A percentile compares a stretch with the other conserved stretches of the same genome.
phyloP scores from a whole-genome alignment of 2,329 filamentous ascomycete genomes.

The Westerdykella ornata region DNA sequence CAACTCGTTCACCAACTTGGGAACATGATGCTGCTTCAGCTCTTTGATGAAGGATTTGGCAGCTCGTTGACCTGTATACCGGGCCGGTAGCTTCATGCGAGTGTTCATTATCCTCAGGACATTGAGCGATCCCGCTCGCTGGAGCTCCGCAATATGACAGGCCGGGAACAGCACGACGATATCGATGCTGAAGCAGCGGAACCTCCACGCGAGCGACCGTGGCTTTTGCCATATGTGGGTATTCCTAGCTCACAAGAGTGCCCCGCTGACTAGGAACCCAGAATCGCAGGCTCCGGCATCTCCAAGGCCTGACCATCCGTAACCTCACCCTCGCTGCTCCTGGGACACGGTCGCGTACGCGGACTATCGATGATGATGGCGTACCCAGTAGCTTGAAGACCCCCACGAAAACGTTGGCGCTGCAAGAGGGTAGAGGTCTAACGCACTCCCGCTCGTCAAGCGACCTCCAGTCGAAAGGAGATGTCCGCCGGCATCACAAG shows the following conservation, averaged over 20 bases:
- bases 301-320: conserved; percentile 78
- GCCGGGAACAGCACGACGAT: conserved; percentile 9
- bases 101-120: not conserved
- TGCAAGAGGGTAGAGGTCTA: conserved; percentile 44
- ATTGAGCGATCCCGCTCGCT: not conserved
- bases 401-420: conserved; percentile 58
- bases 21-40: no score
- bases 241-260: not conserved
- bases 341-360: conserved; percentile 46
- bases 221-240: conserved; percentile 34
- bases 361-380: conserved; percentile 70
- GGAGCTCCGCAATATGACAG: conserved; percentile 21
- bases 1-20: no score
- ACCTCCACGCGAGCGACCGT: conserved; percentile 31
- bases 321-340: conserved; percentile 66
- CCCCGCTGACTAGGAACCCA: conserved; percentile 32
- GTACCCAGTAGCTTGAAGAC: conserved; percentile 60
- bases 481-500: conserved; percentile 17
- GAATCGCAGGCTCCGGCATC: conserved; percentile 83
- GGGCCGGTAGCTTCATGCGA: not conserved
- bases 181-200: conserved; percentile 9
- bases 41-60: not conserved
- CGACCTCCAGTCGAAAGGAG: conserved; percentile 41
- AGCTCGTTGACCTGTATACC: not conserved
- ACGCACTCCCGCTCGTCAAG: conserved; percentile 56